A percentile compares a stretch with the other conserved stretches of the same genome.
phyloP scores from a whole-genome alignment of 73 alveolate genomes.

The Paramecium primaurelia region DNA sequence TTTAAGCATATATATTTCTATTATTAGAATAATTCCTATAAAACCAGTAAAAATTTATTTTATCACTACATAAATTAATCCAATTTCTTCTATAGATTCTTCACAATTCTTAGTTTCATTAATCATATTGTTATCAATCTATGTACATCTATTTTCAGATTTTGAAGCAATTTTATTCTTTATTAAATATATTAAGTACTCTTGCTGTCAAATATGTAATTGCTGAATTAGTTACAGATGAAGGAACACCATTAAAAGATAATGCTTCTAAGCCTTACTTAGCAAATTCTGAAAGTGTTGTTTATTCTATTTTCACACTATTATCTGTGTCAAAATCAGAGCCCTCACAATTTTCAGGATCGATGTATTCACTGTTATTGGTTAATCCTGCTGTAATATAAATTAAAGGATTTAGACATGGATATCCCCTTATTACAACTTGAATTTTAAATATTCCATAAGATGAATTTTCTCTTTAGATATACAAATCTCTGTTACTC shows the following conservation, averaged over 20 bases:
- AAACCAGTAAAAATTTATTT: neutral
- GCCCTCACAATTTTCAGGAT: neutral
- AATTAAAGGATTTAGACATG: neutral
- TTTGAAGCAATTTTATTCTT: neutral
- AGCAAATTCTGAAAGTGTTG: neutral
- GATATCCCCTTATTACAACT: neutral
- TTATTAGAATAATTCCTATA: neutral
- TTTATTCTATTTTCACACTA: slow-evolving; percentile 23
- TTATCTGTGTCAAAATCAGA: neutral
- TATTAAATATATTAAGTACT: neutral
- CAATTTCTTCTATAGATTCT: neutral
- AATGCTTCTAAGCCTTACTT: slow-evolving; percentile 1
- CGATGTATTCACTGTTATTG: neutral
- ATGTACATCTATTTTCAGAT: neutral
- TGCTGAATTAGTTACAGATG: neutral
- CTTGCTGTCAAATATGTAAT: slow-evolving; percentile 17
- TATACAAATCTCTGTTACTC: neutral
- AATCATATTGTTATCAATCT: neutral
- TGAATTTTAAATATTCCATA: slow-evolving; percentile 9
- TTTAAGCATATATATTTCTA: neutral
- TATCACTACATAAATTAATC: neutral
- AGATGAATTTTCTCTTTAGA: neutral
- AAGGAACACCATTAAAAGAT: neutral
- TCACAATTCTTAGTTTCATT: neutral
- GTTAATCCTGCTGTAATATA: slow-evolving; percentile 16